Evolutionary conservation across 805 yeast species (phyloP).

Genomic region (Komagataella pastoris): DNA sequence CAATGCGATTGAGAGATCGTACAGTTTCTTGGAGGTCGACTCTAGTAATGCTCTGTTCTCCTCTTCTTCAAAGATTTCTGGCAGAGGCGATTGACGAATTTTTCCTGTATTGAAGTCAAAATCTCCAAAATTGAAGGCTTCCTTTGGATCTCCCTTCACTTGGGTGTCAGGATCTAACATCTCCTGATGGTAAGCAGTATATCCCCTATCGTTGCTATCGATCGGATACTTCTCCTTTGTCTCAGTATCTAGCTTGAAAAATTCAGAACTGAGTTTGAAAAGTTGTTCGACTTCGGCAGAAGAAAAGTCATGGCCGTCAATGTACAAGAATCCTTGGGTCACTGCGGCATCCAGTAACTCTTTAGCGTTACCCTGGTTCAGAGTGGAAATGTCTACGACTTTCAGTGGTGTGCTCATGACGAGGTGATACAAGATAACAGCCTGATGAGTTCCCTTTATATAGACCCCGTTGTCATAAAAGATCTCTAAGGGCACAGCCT

Average conservation of each 20-base stretch:
- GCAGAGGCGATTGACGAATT: conserved; percentile 26
- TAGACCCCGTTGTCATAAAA: background rate
- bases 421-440: background rate
- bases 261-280: conserved; percentile 18
- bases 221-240: conserved; percentile 39
- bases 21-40: conserved; percentile 29
- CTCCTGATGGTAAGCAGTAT: conserved; percentile 30
- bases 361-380: conserved; percentile 19
- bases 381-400: conserved; percentile 25
- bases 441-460: background rate
- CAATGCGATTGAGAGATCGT: conserved; percentile 32
- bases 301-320: conserved; percentile 38
- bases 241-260: conserved; percentile 26
- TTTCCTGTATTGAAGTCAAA: conserved; percentile 38
- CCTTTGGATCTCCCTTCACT: conserved; percentile 32
- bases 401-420: conserved; percentile 23
- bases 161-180: conserved; percentile 22
- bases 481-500: background rate
- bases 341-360: conserved; percentile 30
- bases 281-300: conserved; percentile 25
- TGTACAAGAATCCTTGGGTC: conserved; percentile 35
- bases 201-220: conserved; percentile 33
- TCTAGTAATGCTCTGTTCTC: conserved; percentile 27
- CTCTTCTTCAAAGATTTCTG: conserved; percentile 33
- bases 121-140: conserved; percentile 49